Evolutionary conservation across 2,329 filamentous ascomycete species (phyloP), one percentile per base, ranked within the genome.

Genomic region (Elsinoe fawcettii): DNA sequence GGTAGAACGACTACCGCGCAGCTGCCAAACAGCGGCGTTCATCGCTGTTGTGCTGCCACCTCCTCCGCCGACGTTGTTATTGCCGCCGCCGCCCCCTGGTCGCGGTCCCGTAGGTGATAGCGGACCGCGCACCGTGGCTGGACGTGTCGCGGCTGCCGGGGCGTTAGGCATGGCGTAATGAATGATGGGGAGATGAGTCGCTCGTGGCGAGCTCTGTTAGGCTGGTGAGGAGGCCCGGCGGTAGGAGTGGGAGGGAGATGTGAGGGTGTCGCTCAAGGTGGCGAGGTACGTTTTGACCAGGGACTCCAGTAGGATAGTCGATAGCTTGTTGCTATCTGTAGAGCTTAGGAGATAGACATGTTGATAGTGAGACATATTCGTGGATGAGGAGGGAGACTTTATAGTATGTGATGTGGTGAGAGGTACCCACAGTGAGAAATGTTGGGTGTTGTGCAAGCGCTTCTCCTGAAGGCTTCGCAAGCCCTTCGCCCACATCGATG

Each of bases 401-500:
- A 46, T 46, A 46, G 41, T 14, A 32, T 27, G 23, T 51, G 46
- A 51, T 51, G 25, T 51, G 14, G 25, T 51, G 23, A 34, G 14
- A 47, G 46, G 32, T 12, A 32, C 16, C 9, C 4, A 20, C 25
- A 14, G 46, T 51, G 46, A 32, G 46, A 51, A 32, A 14, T 14
- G 16, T 34, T 32, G 9, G 12, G 9, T 51, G 25, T 51, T 18
- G 30, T 51, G 25, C 27, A 22, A 18, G 46, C 46, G 46, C 46
- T 51, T 32, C 46, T 32, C 46, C 46, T 51, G 46, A 51, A 12
- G 18, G 27, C 27, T 51, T 51, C n/a, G 46, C 27, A 18, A 18
- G 16, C 46, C 16, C 11, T 34, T 30, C 27, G 25, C 27, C 71
- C 65, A 63, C 64, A 53, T 41, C 58, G 20, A 63, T 66, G 43